A percentile compares a stretch with the other conserved stretches of the same genome.
phyloP scores from a whole-genome alignment of 2,329 filamentous ascomycete species.

The Waltergamsia citrina region DNA sequence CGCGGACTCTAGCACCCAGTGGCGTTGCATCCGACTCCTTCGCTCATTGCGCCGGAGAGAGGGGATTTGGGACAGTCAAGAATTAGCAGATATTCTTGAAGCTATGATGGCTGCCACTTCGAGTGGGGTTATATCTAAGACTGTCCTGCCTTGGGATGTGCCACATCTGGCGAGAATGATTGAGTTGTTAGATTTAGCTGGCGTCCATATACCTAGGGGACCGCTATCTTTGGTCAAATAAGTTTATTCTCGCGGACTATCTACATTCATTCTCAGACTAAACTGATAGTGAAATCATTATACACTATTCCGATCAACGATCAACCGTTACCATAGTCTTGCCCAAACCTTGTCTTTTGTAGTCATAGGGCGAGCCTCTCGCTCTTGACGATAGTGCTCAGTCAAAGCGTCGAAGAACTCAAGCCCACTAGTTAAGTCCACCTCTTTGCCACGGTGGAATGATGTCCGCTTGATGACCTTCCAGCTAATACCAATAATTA shows the following conservation, averaged over 20 bases:
- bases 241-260: not conserved
- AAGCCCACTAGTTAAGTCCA: not conserved
- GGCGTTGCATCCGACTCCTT: not conserved
- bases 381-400: not conserved
- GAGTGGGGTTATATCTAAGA: not conserved
- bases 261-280: too few species aligned
- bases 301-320: too few species aligned
- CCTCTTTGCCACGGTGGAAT: not conserved
- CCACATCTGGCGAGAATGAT: not conserved
- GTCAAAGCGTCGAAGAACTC: constrained; percentile 1
- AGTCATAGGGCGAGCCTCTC: not conserved
- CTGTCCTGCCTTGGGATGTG: not conserved
- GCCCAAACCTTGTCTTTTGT: not conserved
- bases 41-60: not conserved
- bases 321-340: too few species aligned
- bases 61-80: not conserved
- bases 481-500: not conserved
- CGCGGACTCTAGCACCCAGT: not conserved
- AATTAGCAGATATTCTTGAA: not conserved
- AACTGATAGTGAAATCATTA: too few species aligned
- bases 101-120: not conserved
- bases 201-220: not conserved
- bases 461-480: constrained; percentile 1
- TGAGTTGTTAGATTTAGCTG: not conserved
- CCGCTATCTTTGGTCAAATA: not conserved